Evolutionary conservation across 148 eudicot species (phyloP).

Genomic region (Diospyros kaki): DNA sequence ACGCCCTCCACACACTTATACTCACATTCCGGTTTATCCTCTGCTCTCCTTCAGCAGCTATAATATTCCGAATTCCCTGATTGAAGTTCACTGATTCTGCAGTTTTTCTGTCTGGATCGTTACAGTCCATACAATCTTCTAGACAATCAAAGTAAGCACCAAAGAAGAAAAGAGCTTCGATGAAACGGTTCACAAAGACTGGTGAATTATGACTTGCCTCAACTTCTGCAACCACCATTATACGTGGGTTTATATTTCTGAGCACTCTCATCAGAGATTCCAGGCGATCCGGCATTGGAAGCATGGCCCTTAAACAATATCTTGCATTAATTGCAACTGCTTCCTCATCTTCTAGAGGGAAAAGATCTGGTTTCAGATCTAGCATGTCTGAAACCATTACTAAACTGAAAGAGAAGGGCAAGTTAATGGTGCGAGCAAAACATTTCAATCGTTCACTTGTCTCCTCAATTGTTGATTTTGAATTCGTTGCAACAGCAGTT

Average conservation of each 20-base stretch:
- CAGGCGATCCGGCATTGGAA: conserved; percentile 11
- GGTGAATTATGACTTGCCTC: conserved; percentile 24
- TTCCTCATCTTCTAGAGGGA: conserved; percentile 19
- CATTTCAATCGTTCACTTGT: conserved; percentile 13
- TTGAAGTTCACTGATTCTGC: conserved; percentile 8
- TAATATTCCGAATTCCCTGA: conserved; percentile 10
- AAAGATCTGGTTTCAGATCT: conserved; percentile 14
- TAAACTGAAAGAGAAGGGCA: conserved; percentile 19
- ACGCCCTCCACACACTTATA: conserved; percentile 22
- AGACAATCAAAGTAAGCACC: conserved; percentile 24
- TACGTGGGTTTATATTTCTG: conserved; percentile 14
- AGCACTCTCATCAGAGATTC: conserved; percentile 23
- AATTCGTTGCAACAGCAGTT: conserved; percentile 24
- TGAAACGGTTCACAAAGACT: conserved; percentile 25
- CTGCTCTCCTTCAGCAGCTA: conserved; percentile 24
- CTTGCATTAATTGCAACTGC: conserved; percentile 9
- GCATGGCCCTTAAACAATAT: conserved; percentile 8
- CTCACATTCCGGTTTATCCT: conserved; percentile 14
- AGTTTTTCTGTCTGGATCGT: conserved; percentile 1
- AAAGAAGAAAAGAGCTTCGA: conserved; percentile 20
- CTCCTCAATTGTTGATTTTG: conserved; percentile 17
- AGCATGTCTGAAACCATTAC: conserved; percentile 21
- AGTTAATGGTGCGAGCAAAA: conserved; percentile 18
- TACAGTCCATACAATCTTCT: conserved; percentile 16
- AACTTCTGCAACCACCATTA: conserved; percentile 24